These are phyloP conservation scores for Fusarium hainanense DNA, from an alignment of 2,329 filamentous ascomycete genomes.

Conservation along the genomic window DNA sequence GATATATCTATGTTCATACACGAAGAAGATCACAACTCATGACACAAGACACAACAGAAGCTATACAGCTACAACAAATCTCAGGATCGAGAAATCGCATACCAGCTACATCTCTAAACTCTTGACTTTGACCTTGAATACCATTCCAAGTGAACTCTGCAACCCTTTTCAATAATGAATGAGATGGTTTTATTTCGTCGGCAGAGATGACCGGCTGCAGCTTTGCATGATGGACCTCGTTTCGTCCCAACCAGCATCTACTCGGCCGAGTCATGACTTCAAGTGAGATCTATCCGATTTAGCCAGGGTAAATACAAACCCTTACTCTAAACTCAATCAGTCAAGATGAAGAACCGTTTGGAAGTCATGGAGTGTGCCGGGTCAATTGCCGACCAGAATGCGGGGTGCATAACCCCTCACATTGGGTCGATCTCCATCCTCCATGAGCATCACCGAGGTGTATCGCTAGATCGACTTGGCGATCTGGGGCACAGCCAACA, in stretches of 20 bases:
- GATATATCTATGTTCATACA: not conserved
- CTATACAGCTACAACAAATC: no score
- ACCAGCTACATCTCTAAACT: not conserved
- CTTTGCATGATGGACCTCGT: not conserved
- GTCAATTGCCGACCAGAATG: constrained; percentile 26
- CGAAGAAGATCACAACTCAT: not conserved
- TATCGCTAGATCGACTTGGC: constrained; percentile 2
- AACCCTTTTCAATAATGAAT: no score
- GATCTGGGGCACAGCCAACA: not conserved
- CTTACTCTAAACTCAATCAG: not conserved
- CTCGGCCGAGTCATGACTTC: not conserved
- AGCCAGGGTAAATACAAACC: not conserved
- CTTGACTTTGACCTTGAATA: not conserved
- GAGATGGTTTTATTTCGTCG: no score
- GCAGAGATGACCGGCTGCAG: not conserved
- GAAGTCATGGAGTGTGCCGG: constrained; percentile 5
- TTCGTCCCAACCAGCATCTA: not conserved
- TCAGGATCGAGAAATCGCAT: not conserved
- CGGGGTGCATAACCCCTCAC: constrained; percentile 28
- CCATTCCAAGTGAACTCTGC: no score
- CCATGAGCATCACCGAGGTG: not conserved
- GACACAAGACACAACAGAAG: not conserved
- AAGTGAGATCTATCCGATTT: not conserved
- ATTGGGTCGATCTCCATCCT: constrained; percentile 3
- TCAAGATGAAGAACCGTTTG: not conserved